Evolutionary conservation across 495 filamentous ascomycete species (phyloP), one percentile per base, ranked within the genome.

Genomic region (Trypethelium eluteriae): DNA sequence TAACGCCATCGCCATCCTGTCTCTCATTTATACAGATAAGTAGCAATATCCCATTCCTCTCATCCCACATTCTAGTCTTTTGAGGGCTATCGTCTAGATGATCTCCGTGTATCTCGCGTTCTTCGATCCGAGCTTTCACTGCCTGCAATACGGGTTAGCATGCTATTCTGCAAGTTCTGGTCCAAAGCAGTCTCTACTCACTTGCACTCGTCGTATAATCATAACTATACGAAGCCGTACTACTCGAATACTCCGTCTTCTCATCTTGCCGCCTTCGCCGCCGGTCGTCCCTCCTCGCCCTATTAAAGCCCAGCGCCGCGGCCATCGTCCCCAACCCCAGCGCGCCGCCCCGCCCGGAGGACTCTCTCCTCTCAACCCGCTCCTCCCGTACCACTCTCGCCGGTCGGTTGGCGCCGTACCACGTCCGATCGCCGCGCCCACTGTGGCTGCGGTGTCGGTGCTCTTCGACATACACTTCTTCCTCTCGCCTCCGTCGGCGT

Each of bases 231-330:
- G 71, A 73, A 2, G 68, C 67, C 34, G 65, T 70, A 10, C 68
- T 68, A 12, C 62, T 49, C 12, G 64, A 68, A 46, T 74, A 76
- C 46, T 74, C 72, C 65, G 68, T 73, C 72, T 75, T 73, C 65
- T 78, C 70, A 63, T 77, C 75, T n/a, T 76, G 68, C 62, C 69
- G 83, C 62, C 83, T 79, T 38, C 50, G 57, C 65, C 44, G 38
- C 25, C 69, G 35, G 63, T 89, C 83, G 66, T 75, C 77, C 70
- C 76, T 80, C 70, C 88, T 84, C 80, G 25, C 25, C 25, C 25
- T 25, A 25, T 84, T 89, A 75, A 96, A 70, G n/a, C 91, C 92
- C 62, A 96, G 79, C 47, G 90, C 80, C 36, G 92, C 76, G 63
- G 87, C 87, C 69, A 92, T 73, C 34, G 84, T 87, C 61, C 84